A percentile compares a stretch with the other conserved stretches of the same genome.
phyloP scores from a whole-genome alignment of 768 basidiomycete species.

The Sutorius australiensis region DNA sequence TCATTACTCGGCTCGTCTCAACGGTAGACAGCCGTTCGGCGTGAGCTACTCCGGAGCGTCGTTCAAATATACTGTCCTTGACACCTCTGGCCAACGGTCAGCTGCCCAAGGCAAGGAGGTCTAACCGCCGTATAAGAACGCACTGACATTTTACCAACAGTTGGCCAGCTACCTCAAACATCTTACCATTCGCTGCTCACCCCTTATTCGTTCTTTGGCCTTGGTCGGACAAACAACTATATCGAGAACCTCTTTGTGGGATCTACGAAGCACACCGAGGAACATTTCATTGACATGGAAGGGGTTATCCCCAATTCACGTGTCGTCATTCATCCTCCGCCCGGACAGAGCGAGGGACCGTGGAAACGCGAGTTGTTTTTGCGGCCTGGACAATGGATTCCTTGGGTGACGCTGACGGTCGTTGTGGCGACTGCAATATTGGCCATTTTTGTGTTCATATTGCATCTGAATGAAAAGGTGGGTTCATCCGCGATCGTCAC shows the following conservation, averaged over 20 bases:
- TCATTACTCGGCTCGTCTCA: slow-evolving; percentile 1
- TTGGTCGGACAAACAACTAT: slow-evolving; percentile 98
- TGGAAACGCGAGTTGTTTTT: slow-evolving; percentile 92
- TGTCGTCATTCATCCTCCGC: slow-evolving; percentile 85
- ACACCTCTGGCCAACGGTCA: slow-evolving; percentile 81
- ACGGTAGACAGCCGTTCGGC: slow-evolving; percentile 69
- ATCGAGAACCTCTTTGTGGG: slow-evolving; percentile 98
- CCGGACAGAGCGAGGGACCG: slow-evolving; percentile 41
- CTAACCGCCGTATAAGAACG: neutral
- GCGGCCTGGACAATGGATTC: slow-evolving; percentile 95
- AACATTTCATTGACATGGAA: slow-evolving; percentile 90
- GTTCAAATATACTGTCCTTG: slow-evolving; percentile 95
- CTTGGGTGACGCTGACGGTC: slow-evolving; percentile 91
- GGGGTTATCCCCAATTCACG: slow-evolving; percentile 97
- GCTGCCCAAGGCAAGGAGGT: slow-evolving; percentile 74
- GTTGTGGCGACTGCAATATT: slow-evolving; percentile 68
- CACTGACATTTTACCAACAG: slow-evolving; percentile 36
- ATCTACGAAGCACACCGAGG: slow-evolving; percentile 65
- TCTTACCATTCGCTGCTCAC: slow-evolving; percentile 86
- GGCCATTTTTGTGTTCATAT: slow-evolving; percentile 75
- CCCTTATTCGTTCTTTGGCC: slow-evolving; percentile 94
- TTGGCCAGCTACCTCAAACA: slow-evolving; percentile 90
- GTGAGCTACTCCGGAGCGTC: slow-evolving; percentile 93
- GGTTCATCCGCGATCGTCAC: slow-evolving; percentile 19
- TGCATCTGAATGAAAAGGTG: slow-evolving; percentile 94